A percentile compares a stretch with the other conserved stretches of the same genome.
Conservation (phyloP, 2,329 filamentous ascomycete genomes). For the Stagonosporopsis tanaceti region DNA sequence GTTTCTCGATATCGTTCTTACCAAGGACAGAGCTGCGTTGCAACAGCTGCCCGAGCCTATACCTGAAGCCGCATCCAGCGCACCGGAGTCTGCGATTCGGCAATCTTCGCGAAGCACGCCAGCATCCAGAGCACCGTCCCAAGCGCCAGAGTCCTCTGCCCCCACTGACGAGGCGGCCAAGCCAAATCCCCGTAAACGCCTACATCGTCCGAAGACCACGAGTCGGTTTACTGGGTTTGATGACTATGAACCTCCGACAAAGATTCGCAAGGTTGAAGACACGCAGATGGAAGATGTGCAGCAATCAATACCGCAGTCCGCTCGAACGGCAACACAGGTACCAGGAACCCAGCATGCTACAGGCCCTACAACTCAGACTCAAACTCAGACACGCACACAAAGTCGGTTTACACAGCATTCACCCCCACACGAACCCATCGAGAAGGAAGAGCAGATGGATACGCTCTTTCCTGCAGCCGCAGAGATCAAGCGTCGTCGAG, state of each 20-base stretch:
- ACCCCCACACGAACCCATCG: conserved; percentile 50
- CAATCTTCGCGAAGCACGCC: conserved; percentile 30
- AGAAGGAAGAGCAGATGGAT: conserved; percentile 68
- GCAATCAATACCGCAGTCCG: conserved; percentile 22
- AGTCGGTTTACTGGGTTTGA: conserved; percentile 78
- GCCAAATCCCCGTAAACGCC: conserved; percentile 41
- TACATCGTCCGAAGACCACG: conserved; percentile 47
- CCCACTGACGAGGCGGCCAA: conserved; percentile 32
- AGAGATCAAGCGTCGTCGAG: conserved; percentile 77
- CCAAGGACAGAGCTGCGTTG: conserved; percentile 76
- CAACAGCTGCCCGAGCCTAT: conserved; percentile 68
- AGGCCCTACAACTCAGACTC: conserved; percentile 34
- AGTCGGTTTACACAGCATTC: conserved; percentile 20
- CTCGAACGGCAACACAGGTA: conserved; percentile 10
- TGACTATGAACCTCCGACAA: conserved; percentile 54
- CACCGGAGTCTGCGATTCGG: conserved; percentile 22
- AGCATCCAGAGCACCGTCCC: conserved; percentile 26
- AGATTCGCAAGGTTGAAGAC: conserved; percentile 40
- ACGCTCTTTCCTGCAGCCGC: conserved; percentile 78
- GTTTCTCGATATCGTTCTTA: conserved; percentile 87
- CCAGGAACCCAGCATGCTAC: conserved; percentile 21
- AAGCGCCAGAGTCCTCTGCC: conserved; percentile 27
- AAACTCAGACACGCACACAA: conserved; percentile 1
- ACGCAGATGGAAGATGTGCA: conserved; percentile 38
- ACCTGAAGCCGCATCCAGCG: conserved; percentile 28